Evolutionary conservation across 257 asterid genomes (phyloP), one percentile per base, ranked within the genome.

Genomic region (Forsythia viridissima): DNA sequence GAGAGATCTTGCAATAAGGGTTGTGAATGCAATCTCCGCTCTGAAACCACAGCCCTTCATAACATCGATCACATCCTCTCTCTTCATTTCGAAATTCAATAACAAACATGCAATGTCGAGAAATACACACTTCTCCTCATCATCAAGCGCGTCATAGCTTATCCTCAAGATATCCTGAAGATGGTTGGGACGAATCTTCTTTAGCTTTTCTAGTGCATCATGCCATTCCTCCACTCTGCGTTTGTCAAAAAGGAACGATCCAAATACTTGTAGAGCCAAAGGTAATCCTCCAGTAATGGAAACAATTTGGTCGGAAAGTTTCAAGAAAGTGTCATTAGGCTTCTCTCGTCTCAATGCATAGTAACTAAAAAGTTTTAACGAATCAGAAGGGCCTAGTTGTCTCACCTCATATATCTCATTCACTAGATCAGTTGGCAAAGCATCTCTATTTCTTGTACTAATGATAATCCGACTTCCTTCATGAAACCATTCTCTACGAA

Each of bases 21-120:
- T 80, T 66, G 79, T 75, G 8, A 84, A 36, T 44, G 70, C 76
- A 69, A 46, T 76, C 75, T 84, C 87, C 48, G 83, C 85, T 6
- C 40, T 70, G 24, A 84, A 84, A 37, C 85, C 83, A 40, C 85
- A 81, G 6, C 85, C 85, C 21, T 76, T 76, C 66, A 81, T 77
- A 52, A 81, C 74, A 21, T 73, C 87, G 38, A 84, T 72, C 24
- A 81, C 80, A 69, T 84, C 87, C 39, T 75, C 83, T 74, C 81
- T 78, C 39, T 79, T 80, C 81, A 81, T 18, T 0, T 52, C 44
- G 48, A 65, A 52, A 73, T 84, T 51, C 48, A 81, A 74, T 55
- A 84, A 77, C 46, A 84, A 80, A 65, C 88, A 84, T 36, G 85
- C 85, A 43, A 84, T 73, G 24, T 84, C 88, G 66, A 84, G 88